Evolutionary conservation across 2,329 filamentous ascomycete species (phyloP).

Genomic region (Chrysosporium queenslandicum): DNA sequence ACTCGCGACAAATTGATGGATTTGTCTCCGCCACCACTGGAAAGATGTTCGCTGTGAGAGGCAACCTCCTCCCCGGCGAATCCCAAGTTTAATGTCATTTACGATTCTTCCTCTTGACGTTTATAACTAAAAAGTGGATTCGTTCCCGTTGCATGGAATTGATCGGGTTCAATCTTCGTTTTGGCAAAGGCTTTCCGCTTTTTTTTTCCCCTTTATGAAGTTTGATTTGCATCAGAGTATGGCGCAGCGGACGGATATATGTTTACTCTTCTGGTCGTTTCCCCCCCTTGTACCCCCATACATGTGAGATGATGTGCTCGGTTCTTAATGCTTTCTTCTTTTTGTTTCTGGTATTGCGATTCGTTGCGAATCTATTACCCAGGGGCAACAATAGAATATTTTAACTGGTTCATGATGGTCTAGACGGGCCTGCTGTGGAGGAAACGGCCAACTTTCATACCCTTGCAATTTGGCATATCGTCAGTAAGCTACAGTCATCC

Average conservation of each 20-base stretch:
- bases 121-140: constrained; percentile 6
- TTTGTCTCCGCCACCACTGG: constrained; percentile 84
- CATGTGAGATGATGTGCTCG: constrained; percentile 9
- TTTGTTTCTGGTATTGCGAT: constrained; percentile 1
- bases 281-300: not conserved
- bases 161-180: constrained; percentile 2
- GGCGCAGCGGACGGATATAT: constrained; percentile 16
- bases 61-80: constrained; percentile 53
- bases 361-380: not conserved
- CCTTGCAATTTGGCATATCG: no score
- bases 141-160: not conserved
- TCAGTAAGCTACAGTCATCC: no score
- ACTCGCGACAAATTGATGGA: constrained; percentile 90
- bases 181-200: constrained; percentile 3
- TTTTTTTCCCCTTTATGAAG: not conserved
- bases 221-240: constrained; percentile 14
- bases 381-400: constrained; percentile 7
- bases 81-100: constrained; percentile 20
- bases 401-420: not conserved
- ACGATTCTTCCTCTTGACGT: constrained; percentile 5
- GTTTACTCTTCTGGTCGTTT: constrained; percentile 1
- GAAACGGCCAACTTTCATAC: no score
- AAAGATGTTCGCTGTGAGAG: constrained; percentile 96
- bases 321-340: constrained; percentile 6
- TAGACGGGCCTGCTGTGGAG: no score